Evolutionary conservation across 75 land plant genomes (phyloP), one percentile per base, ranked within the genome.

Genomic region (Pinus tabuliformis): DNA sequence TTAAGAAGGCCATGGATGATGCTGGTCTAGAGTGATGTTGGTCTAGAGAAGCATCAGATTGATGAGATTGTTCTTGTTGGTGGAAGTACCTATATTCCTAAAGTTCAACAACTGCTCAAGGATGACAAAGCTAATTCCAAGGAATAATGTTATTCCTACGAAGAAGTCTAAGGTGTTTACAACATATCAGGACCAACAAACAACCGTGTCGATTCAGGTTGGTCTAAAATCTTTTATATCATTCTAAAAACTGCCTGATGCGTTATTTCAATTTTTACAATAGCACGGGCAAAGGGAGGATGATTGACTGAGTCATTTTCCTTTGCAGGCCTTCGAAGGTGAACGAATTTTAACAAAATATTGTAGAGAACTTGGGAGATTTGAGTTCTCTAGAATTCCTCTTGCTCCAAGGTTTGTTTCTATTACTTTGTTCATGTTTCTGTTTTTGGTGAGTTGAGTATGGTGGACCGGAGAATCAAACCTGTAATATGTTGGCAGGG

Each of bases 271-370:
- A 59, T 59, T 20, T 16, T 16, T 16, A 16, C 20, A 59, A 16
- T 59, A 20, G 66, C 42, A 70, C 18, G 26, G 3, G 26, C 70
- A 5, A 39, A 33, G 3, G 1, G 22, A n/a, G 52, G 42, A 63
- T 64, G 70, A 15, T 17, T 57, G 12, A 13, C 12, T 2, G 18
- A 18, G 1, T 18, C 0, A 20, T 30, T 26, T 59, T 72, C 37
- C 16, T 37, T 21, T 74, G 22, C 78, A 89, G 91, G 91, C 87
- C 56, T 89, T 87, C 81, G 91, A 89, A 77, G 91, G 91, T 62
- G 91, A 87, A 75, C 75, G 90, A 18, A 87, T 82, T 80, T 60
- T 89, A 68, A 89, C 91, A 24, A 89, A 89, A 79, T 87, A 89
- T 56, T 83, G 84, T 64, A 83, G 89, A 59, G 77, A 77, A 70